Evolutionary conservation across 495 filamentous ascomycete species (phyloP), one percentile per base, ranked within the genome.

Genomic region (Cetradonia linearis): DNA sequence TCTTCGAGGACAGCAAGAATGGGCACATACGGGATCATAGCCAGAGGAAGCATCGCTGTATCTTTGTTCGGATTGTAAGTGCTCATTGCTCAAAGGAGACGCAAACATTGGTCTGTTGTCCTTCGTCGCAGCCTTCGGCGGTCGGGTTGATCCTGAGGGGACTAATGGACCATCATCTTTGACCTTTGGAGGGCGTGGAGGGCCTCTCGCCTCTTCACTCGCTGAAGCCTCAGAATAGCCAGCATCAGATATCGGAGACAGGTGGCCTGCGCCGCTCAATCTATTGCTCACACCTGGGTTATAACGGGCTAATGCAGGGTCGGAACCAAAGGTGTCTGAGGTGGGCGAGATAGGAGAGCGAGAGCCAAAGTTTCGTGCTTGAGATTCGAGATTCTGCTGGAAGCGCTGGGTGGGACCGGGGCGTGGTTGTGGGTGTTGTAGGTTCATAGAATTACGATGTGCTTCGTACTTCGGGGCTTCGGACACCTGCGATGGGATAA

Each of bases 381-480:
- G 83, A 7, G 78, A 82, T 70, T 96, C 91, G 5, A 95, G 78
- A 6, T 86, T 83, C 10, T 81, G 83, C 69, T 91, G 87, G 70
- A 91, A 91, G 31, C 86, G 86, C 61, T 85, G 84, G 11, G 89
- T 90, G 31, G 89, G 86, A 0, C 89, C 89, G 58, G 82, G 86
- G 16, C 88, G 83, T 31, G 91, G 91, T 69, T 96, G 91, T 18
- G 91, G 91, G 72, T 96, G 91, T 69, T 91, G 84, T 8, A 96
- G 74, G 67, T 91, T 90, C 33, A 95, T 73, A 49, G 88, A 94
- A 69, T 93, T 87, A 54, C 91, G 88, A 71, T 95, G 88, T 20
- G 88, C 89, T 67, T 88, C 84, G 69, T 95, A 95, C 69, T 95
- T 94, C 34, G 91, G 89, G 59, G 89, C 85, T 68, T 95, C 91